Evolutionary conservation across 352 stramenopile genomes (phyloP).

Genomic region (Pythium brachiatum): DNA sequence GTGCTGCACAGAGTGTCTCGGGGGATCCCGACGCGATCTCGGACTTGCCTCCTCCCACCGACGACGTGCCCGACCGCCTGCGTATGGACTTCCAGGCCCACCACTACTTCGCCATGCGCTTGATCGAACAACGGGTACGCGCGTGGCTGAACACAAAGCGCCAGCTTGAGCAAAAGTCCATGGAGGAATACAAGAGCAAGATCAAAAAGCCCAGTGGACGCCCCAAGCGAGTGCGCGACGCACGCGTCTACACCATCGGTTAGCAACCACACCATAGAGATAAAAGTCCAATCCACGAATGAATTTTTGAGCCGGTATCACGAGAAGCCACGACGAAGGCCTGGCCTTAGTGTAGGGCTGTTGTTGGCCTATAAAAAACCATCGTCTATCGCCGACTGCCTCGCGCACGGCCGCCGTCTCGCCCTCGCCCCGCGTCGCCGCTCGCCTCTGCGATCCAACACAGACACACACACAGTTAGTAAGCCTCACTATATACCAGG

Average conservation of each 20-base stretch:
- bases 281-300: neutral
- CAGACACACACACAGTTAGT: slow-evolving; percentile 2
- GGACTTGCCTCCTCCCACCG: slow-evolving; percentile 36
- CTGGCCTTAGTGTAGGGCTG: neutral
- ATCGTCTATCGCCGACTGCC: slow-evolving; percentile 45
- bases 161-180: slow-evolving; percentile 63
- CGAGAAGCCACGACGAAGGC: neutral
- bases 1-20: slow-evolving; percentile 12
- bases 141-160: slow-evolving; percentile 71
- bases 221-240: slow-evolving; percentile 73
- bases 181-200: slow-evolving; percentile 85
- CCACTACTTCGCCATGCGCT: slow-evolving; percentile 62
- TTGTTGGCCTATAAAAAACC: neutral
- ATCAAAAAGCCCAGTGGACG: slow-evolving; percentile 80
- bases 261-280: slow-evolving; percentile 25
- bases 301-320: neutral
- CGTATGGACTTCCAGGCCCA: slow-evolving; percentile 63
- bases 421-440: slow-evolving; percentile 18
- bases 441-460: slow-evolving; percentile 4
- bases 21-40: slow-evolving; percentile 43
- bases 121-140: slow-evolving; percentile 54
- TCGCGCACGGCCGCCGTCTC: slow-evolving; percentile 34
- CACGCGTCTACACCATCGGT: slow-evolving; percentile 69
- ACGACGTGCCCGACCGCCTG: slow-evolving; percentile 33
- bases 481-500: no score